phyloP scores from a whole-genome alignment of 768 basidiomycete genomes.

The Leccinum pellstonianum region DNA sequence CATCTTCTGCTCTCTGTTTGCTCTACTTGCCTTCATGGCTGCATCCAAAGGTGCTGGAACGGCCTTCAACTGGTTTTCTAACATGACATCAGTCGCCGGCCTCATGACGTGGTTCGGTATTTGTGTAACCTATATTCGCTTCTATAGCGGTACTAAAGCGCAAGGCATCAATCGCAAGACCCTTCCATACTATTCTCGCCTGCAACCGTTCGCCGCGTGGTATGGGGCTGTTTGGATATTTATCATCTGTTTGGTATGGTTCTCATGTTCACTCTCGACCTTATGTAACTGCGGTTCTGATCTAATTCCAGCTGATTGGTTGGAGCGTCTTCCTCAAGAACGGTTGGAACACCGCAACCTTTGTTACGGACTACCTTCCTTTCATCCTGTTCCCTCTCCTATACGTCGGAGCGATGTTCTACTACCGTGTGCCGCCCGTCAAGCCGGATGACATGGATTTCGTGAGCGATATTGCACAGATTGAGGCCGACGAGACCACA shows the following conservation, averaged over 20 bases:
- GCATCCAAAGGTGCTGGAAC: constrained; percentile 59
- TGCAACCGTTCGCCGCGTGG: constrained; percentile 81
- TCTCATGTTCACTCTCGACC: background rate
- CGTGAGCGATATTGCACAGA: constrained; percentile 61
- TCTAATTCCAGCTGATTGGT: constrained; percentile 45
- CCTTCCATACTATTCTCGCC: constrained; percentile 65
- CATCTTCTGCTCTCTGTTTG: constrained; percentile 66
- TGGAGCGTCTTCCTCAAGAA: constrained; percentile 53
- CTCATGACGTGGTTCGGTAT: constrained; percentile 84
- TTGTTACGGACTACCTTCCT: constrained; percentile 83
- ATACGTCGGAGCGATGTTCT: constrained; percentile 60
- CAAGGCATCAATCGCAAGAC: constrained; percentile 73
- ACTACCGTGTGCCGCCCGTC: constrained; percentile 28
- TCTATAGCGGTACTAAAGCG: constrained; percentile 75
- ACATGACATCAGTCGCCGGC: constrained; percentile 66
- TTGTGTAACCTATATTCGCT: constrained; percentile 73
- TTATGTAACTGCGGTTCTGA: constrained; percentile 18
- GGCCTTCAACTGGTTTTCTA: constrained; percentile 80
- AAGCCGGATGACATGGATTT: constrained; percentile 80
- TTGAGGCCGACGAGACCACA: constrained; percentile 68
- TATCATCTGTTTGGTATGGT: constrained; percentile 62
- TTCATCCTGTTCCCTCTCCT: constrained; percentile 71
- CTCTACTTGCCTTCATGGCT: constrained; percentile 80
- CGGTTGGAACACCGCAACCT: constrained; percentile 56
- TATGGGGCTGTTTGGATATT: constrained; percentile 36